A percentile compares a stretch with the other conserved stretches of the same genome.
Conservation (phyloP, 768 basidiomycete genomes). For the Auricularia sp. region DNA sequence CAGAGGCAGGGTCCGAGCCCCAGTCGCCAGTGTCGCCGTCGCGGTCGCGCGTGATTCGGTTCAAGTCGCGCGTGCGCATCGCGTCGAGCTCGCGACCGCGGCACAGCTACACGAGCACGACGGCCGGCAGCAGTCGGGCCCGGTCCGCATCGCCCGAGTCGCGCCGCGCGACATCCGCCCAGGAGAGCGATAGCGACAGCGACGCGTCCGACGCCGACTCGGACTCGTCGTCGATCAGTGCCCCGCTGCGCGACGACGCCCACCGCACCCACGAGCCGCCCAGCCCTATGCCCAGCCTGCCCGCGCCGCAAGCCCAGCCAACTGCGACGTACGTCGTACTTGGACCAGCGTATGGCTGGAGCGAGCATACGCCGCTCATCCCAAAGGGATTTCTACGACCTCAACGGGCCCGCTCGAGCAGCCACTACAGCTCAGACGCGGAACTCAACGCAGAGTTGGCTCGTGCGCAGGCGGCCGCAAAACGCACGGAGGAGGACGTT, state of each 20-base stretch:
- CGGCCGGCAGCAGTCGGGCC: conserved; percentile 14
- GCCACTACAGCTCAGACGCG: conserved; percentile 13
- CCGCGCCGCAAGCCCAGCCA: conserved; percentile 14
- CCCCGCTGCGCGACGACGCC: conserved; percentile 45
- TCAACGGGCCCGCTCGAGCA: conserved; percentile 5
- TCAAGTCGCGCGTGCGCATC: conserved; percentile 68
- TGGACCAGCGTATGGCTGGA: not conserved
- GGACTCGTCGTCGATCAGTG: conserved; percentile 73
- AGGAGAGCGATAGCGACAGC: too few relatives aligned
- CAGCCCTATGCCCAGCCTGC: conserved; percentile 52
- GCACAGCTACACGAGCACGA: conserved; percentile 13
- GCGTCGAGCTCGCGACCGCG: conserved; percentile 34
- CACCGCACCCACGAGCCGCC: conserved; percentile 39
- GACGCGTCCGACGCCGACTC: conserved; percentile 37
- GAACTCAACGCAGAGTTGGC: conserved; percentile 16
- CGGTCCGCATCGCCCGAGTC: conserved; percentile 3
- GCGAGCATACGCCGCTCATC: conserved; percentile 2
- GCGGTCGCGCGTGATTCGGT: conserved; percentile 36
- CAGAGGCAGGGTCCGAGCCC: not conserved
- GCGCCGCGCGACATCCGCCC: conserved; percentile 23
- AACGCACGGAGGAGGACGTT: conserved; percentile 41
- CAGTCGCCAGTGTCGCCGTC: not conserved
- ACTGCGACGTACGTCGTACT: not conserved
- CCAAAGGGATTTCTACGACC: conserved; percentile 9
- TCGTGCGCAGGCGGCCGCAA: conserved; percentile 22